These are phyloP conservation scores for Candida corydali DNA, from an alignment of 805 yeast genomes.

Conservation along the genomic window DNA sequence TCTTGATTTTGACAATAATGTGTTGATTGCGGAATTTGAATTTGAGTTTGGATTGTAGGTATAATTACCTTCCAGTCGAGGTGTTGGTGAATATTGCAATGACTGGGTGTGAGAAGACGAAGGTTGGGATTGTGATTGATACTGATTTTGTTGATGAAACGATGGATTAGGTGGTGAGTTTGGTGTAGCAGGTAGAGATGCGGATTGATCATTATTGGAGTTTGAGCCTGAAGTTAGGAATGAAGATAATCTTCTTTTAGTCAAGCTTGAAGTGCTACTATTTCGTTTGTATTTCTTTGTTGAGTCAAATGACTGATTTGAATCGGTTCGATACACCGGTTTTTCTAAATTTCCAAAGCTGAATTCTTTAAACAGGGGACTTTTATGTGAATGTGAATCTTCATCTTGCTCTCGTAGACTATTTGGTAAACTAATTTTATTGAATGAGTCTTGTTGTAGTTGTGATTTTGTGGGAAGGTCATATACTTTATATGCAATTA, in stretches of 20 bases:
- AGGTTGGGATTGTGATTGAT: not conserved
- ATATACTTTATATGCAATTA: constrained; percentile 30
- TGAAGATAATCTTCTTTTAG: constrained; percentile 4
- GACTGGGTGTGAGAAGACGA: not conserved
- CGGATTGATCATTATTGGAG: not conserved
- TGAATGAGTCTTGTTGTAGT: not conserved
- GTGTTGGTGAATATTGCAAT: not conserved
- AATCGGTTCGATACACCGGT: constrained; percentile 5
- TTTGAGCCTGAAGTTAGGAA: constrained; percentile 1
- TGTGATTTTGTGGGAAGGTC: constrained; percentile 14
- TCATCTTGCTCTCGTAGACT: constrained; percentile 10
- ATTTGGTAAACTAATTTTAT: not conserved
- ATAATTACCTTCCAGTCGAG: not conserved
- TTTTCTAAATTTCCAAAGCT: constrained; percentile 1
- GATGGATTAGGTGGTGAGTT: constrained; percentile 5
- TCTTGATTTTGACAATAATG: constrained; percentile 25
- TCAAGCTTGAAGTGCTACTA: not conserved
- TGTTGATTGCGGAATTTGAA: constrained; percentile 7
- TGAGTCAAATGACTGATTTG: constrained; percentile 7
- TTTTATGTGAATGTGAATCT: not conserved
- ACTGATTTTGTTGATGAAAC: not conserved
- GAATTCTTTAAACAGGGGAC: not conserved
- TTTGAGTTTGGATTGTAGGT: not conserved
- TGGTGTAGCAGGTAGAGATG: constrained; percentile 3
- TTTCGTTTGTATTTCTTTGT: not conserved